Evolutionary conservation across 2,329 filamentous ascomycete genomes (phyloP).

Genomic region (Pseudocercospora macadamiae): DNA sequence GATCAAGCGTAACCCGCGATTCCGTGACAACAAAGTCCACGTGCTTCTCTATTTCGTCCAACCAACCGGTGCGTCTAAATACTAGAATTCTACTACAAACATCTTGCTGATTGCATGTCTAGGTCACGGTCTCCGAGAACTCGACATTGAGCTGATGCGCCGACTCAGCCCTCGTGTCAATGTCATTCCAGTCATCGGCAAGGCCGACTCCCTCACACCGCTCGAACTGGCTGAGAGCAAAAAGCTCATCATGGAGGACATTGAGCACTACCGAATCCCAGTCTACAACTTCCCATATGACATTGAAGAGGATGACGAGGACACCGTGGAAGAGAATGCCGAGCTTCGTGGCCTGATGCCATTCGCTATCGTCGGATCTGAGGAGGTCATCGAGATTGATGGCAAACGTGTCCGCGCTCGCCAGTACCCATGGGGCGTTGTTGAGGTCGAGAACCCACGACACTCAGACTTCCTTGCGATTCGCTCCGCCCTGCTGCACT

Average conservation of each 20-base stretch:
- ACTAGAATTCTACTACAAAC: constrained; percentile 53
- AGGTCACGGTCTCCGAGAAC: constrained; percentile 79
- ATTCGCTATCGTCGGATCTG: constrained; percentile 96
- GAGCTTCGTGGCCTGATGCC: constrained; percentile 97
- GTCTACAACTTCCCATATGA: constrained; percentile 99
- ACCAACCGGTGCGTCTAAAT: constrained; percentile 78
- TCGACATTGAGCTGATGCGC: constrained; percentile 99
- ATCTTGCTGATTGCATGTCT: constrained; percentile 14
- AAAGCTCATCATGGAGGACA: constrained; percentile 99
- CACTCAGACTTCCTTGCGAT: constrained; percentile 99
- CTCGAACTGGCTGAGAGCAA: constrained; percentile 97
- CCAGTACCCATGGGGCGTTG: constrained; percentile 98
- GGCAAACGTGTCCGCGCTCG: constrained; percentile 89
- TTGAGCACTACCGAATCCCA: constrained; percentile 98
- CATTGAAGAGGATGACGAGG: constrained; percentile 98
- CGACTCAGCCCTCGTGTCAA: constrained; percentile 97
- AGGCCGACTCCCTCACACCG: constrained; percentile 95
- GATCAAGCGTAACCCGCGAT: constrained; percentile 99
- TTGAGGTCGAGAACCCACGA: constrained; percentile 98
- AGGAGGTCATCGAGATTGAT: constrained; percentile 92
- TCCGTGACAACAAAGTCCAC: constrained; percentile 98
- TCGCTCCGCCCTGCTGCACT: constrained; percentile 93
- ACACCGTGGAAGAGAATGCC: constrained; percentile 98
- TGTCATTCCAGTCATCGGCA: constrained; percentile 97
- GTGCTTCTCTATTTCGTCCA: constrained; percentile 99